These are phyloP conservation scores for Protostelium mycophagum DNA, from an alignment of 78 protist genomes.

Conservation along the genomic window DNA sequence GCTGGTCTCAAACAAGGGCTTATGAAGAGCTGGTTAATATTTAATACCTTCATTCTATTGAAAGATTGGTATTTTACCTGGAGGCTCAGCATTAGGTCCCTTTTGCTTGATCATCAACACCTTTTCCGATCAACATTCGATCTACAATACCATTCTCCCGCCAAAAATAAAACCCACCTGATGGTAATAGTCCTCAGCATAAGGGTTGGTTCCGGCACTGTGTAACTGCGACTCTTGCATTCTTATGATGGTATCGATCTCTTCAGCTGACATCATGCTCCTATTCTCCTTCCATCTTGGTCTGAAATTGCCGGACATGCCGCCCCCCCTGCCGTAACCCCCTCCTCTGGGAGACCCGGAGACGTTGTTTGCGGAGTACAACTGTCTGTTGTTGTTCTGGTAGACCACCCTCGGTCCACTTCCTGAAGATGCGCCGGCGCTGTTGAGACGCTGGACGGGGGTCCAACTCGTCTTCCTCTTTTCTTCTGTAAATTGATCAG, in stretches of 20 bases:
- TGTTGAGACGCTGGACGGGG: background rate
- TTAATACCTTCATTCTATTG: too few species aligned
- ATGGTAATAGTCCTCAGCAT: slow-evolving; percentile 55
- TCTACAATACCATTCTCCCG: background rate
- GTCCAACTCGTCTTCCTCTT: background rate
- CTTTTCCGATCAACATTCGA: background rate
- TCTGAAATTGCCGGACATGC: background rate
- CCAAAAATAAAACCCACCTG: background rate
- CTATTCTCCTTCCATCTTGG: background rate
- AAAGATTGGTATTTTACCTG: too few species aligned
- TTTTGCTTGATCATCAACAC: too few species aligned
- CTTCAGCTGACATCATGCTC: slow-evolving; percentile 44
- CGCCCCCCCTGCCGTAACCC: background rate
- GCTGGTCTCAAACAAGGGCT: background rate
- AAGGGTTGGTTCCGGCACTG: slow-evolving; percentile 39
- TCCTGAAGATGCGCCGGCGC: background rate
- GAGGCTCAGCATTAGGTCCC: too few species aligned
- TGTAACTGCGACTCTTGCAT: slow-evolving; percentile 54
- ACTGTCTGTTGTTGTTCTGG: background rate
- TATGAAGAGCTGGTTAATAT: background rate
- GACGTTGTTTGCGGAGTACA: background rate
- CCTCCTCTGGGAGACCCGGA: background rate
- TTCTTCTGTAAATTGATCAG: too few species aligned
- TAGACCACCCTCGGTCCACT: background rate
- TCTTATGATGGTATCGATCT: slow-evolving; percentile 48